phyloP scores from a whole-genome alignment of 768 basidiomycete species.

The Auricularia heimuer region DNA sequence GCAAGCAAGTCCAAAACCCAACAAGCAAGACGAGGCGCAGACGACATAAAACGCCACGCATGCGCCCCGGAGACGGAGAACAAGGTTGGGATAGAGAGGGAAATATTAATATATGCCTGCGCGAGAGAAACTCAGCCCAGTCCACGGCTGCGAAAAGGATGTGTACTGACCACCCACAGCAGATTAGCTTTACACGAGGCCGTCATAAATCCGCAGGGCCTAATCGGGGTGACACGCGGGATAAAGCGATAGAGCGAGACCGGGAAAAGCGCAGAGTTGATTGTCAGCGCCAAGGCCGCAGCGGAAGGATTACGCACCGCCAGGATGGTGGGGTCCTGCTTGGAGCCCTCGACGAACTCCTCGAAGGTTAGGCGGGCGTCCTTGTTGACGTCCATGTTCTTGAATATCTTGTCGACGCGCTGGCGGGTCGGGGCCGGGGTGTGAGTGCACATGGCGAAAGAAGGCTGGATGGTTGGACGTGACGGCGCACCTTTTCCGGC shows the following conservation, averaged over 20 bases:
- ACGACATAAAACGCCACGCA: neutral
- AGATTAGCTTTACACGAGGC: neutral
- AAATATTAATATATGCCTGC: too few species aligned
- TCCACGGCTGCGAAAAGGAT: neutral
- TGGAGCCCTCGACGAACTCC: conserved; percentile 96
- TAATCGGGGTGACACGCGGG: neutral
- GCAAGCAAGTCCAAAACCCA: neutral
- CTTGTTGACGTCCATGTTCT: conserved; percentile 93
- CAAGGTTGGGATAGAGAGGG: too few species aligned
- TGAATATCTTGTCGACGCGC: conserved; percentile 99
- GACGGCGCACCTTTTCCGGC: conserved; percentile 80
- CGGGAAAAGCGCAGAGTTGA: conserved; percentile 7
- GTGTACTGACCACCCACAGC: neutral
- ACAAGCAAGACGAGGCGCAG: neutral
- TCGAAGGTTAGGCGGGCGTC: conserved; percentile 89
- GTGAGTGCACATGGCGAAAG: neutral
- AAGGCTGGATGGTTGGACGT: neutral
- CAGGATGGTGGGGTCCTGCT: conserved; percentile 98
- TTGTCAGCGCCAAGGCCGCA: conserved; percentile 2
- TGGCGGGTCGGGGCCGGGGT: conserved; percentile 21
- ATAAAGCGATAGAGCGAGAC: neutral
- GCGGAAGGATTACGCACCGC: conserved; percentile 46
- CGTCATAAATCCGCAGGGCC: conserved; percentile 1
- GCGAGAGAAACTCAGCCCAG: neutral
- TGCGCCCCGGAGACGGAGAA: neutral